A percentile compares a stretch with the other conserved stretches of the same genome.
Evolutionary conservation across 441 rosid genomes (phyloP).

Genomic region (Biscutella laevigata): DNA sequence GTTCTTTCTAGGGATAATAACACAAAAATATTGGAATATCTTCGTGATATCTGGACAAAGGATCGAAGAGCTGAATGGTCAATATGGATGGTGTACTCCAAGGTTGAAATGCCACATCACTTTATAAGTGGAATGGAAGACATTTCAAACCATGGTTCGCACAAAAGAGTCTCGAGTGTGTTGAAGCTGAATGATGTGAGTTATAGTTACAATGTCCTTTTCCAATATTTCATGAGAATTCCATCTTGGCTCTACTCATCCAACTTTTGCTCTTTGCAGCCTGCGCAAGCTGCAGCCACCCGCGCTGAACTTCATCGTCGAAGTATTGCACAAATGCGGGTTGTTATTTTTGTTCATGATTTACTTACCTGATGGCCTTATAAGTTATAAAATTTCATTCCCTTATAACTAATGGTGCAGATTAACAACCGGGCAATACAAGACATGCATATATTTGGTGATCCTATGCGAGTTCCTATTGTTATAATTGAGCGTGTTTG

Average conservation of each 20-base stretch:
- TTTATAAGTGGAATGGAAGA: conserved; percentile 69
- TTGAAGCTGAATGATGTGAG: conserved; percentile 67
- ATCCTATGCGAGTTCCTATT: conserved; percentile 74
- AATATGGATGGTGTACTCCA: conserved; percentile 93
- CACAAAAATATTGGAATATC: conserved; percentile 50
- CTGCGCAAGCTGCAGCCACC: conserved; percentile 67
- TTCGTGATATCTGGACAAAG: conserved; percentile 61
- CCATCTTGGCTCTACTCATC: conserved; percentile 13
- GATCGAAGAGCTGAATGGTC: conserved; percentile 98
- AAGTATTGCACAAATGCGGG: conserved; percentile 92
- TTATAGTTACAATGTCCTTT: conserved; percentile 4
- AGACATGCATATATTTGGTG: conserved; percentile 83
- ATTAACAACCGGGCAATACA: conserved; percentile 78
- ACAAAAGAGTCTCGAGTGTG: conserved; percentile 48
- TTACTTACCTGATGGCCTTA: not conserved
- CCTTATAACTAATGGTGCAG: conserved; percentile 36
- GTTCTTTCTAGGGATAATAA: conserved; percentile 48
- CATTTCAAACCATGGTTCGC: conserved; percentile 37
- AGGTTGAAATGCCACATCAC: conserved; percentile 93
- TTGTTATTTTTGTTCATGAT: conserved; percentile 16
- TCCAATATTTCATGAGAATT: not conserved
- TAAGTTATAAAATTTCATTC: not conserved
- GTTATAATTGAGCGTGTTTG: conserved; percentile 73
- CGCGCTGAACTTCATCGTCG: conserved; percentile 96
- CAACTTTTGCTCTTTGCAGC: conserved; percentile 40